A percentile compares a stretch with the other conserved stretches of the same genome.
Conservation (phyloP, 2,329 filamentous ascomycete species). For the Cytospora piceicola region DNA sequence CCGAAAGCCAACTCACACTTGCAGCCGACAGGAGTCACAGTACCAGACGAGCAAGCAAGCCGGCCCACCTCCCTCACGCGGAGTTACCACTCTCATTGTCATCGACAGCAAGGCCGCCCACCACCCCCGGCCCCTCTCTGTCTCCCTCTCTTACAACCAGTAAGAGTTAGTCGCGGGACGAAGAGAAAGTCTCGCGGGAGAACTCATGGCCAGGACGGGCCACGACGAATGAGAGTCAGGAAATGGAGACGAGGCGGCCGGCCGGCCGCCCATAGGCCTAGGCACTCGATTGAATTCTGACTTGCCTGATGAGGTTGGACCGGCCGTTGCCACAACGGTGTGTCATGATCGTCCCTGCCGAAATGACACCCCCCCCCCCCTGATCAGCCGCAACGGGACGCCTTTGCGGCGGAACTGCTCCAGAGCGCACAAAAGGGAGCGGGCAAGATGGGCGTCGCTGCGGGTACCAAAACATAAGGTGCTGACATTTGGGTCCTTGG, state of each 20-base stretch:
- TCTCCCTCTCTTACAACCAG: neutral
- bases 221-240: constrained; percentile 13
- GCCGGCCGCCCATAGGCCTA: neutral
- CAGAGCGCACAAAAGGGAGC: neutral
- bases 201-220: neutral
- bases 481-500: neutral
- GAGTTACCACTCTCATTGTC: constrained; percentile 14
- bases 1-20: constrained; percentile 32
- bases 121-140: neutral
- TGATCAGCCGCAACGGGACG: neutral
- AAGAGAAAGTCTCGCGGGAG: neutral
- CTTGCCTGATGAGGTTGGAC: constrained; percentile 23
- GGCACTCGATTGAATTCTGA: constrained; percentile 18
- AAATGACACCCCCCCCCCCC: neutral
- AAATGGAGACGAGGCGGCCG: constrained; percentile 13
- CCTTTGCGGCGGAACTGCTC: neutral
- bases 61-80: constrained; percentile 26
- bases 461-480: neutral
- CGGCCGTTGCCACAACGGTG: constrained; percentile 20
- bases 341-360: constrained; percentile 8
- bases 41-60: constrained; percentile 30
- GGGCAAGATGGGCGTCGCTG: neutral
- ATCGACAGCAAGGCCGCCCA: neutral
- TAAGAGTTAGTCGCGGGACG: neutral
- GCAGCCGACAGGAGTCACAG: constrained; percentile 32